Evolutionary conservation across 495 filamentous ascomycete genomes (phyloP).

Genomic region (Aspergillus funiculosus): DNA sequence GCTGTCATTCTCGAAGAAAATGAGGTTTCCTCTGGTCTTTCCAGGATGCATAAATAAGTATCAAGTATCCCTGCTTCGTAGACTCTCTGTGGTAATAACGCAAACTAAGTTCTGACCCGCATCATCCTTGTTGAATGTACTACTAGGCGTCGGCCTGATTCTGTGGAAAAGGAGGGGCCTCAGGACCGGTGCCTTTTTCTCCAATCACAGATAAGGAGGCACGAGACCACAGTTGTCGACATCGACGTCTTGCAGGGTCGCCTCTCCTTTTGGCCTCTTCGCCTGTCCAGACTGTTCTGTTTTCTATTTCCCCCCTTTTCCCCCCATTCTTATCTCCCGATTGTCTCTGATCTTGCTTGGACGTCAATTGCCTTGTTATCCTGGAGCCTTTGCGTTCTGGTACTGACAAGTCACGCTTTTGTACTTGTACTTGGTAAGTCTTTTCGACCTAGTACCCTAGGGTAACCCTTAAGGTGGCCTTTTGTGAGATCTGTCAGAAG

Average conservation of each 20-base stretch:
- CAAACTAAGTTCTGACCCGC: constrained; percentile 6
- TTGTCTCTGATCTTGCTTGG: not conserved
- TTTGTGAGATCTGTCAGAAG: too few relatives aligned
- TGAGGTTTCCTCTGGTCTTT: too few relatives aligned
- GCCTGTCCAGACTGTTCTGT: not conserved
- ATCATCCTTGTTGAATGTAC: not conserved
- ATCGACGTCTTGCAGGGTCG: constrained; percentile 4
- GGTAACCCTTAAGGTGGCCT: too few relatives aligned
- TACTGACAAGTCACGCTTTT: too few relatives aligned
- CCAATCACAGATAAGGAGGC: constrained; percentile 35
- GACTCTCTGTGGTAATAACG: not conserved
- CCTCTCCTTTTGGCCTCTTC: not conserved
- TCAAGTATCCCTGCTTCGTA: too few relatives aligned
- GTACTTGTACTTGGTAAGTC: too few relatives aligned
- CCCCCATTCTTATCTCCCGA: not conserved
- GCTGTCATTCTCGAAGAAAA: too few relatives aligned
- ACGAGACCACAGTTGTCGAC: constrained; percentile 33
- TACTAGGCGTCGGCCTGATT: not conserved
- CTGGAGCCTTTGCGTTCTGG: too few relatives aligned
- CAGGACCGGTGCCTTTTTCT: constrained; percentile 11
- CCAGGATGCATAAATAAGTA: too few relatives aligned
- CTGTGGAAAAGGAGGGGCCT: constrained; percentile 10
- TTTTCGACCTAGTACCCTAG: too few relatives aligned
- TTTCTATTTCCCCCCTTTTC: constrained; percentile 1
- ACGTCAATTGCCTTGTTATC: constrained; percentile 22